Evolutionary conservation across 1,284 basidiomycete species (phyloP), one percentile per base, ranked within the genome.

Genomic region (Cystobasidium slooffiae): DNA sequence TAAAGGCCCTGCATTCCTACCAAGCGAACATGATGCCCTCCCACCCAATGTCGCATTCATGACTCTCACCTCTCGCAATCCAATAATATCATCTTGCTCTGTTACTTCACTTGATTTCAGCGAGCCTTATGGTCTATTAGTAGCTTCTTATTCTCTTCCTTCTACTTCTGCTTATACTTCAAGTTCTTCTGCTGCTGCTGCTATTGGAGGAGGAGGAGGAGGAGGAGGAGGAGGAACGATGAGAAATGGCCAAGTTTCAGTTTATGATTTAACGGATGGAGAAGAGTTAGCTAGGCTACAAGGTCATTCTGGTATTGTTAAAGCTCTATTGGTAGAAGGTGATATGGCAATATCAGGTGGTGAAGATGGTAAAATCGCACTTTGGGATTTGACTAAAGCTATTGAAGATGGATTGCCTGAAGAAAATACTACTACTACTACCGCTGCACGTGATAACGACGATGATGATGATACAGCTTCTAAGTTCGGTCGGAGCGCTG

Each of bases 31-130:
- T 79, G 94, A 97, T 79, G 94, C 97, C 72, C 85, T 99, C 70
- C 97, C 96, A 5, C 88, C 90, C 6, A 93, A 93, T 3, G 89
- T 98, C 4, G 96, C 96, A 6, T 99, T 99, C 84, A 97, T 99
- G 94, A 92, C 92, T 20, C 44, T 68, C 72, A 51, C 72, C 75
- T 63, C 47, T 10, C 31, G 47, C 41, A 51, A 49, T 65, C 53
- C 0, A 9, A n/a, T 0, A 56, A 74, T 92, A 93, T 93, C 3
- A 85, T 98, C 70, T 56, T 56, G 51, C 12, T 55, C 52, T 31
- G 62, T 52, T 20, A 64, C 51, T 37, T 58, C 70, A 37, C 18
- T 63, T 2, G 56, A 63, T 44, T 53, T 56, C 16, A 39, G 43
- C 14, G 55, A 59, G 39, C 68, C 68, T 16, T 61, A 69, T 37